Conservation (phyloP, 2,329 filamentous ascomycete genomes). For the Alternaria sp. region DNA sequence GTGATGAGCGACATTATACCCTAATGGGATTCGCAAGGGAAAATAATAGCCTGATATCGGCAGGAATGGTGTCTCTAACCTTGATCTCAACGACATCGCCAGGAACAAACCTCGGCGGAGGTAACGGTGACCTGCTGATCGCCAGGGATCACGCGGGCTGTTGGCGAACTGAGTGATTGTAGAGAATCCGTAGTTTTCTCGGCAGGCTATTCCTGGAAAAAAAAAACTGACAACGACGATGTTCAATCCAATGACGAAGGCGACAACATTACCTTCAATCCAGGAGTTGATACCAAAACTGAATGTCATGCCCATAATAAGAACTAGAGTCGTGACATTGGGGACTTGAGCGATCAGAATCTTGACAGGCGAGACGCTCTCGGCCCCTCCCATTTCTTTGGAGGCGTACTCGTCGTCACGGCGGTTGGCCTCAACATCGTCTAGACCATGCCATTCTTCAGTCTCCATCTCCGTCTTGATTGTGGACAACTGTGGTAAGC, state of each 20-base stretch:
- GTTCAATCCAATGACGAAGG: conserved; percentile 57
- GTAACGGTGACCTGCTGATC: conserved; percentile 62
- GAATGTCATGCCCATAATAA: conserved; percentile 60
- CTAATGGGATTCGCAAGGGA: too few species aligned
- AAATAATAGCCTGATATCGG: conserved; percentile 60
- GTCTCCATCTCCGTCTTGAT: conserved; percentile 67
- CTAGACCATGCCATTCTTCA: conserved; percentile 71
- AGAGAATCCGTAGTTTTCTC: conserved; percentile 62
- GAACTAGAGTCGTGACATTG: conserved; percentile 79
- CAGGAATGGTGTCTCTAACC: conserved; percentile 73
- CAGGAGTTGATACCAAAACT: conserved; percentile 58
- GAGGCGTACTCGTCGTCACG: conserved; percentile 68
- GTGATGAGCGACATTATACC: too few species aligned
- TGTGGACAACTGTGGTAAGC: conserved; percentile 69
- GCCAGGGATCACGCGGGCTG: conserved; percentile 60
- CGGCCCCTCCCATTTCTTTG: conserved; percentile 75
- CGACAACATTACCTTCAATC: conserved; percentile 60
- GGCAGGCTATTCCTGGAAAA: conserved; percentile 58
- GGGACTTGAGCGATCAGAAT: conserved; percentile 76
- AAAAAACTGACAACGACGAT: conserved; percentile 55
- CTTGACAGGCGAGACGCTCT: conserved; percentile 73
- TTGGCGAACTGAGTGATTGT: conserved; percentile 57
- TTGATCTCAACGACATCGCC: conserved; percentile 71
- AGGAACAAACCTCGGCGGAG: conserved; percentile 66
- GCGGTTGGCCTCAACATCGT: conserved; percentile 65